These are phyloP conservation scores for Hibiscus trionum DNA, from an alignment of 345 rosid species.

Conservation along the genomic window DNA sequence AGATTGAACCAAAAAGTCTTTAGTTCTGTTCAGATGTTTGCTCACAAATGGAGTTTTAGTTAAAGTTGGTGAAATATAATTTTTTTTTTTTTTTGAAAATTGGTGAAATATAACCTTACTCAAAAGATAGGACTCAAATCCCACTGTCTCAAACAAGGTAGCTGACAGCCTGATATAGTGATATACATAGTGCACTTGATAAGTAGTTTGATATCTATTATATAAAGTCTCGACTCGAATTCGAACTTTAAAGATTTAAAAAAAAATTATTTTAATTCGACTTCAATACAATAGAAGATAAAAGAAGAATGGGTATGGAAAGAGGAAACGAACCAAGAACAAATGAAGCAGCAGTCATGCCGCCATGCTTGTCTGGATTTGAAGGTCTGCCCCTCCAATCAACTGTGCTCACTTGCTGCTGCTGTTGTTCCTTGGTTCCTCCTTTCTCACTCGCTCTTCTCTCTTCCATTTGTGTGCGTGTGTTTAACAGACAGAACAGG, in stretches of 20 bases:
- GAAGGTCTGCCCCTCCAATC: constrained; percentile 93
- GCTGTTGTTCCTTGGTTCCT: constrained; percentile 10
- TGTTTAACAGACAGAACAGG: not conserved
- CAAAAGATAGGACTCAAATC: not conserved
- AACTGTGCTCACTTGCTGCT: constrained; percentile 32
- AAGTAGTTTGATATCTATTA: not conserved
- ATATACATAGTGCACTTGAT: not conserved
- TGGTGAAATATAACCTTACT: too few species aligned
- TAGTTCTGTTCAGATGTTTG: too few species aligned
- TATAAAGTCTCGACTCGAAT: too few species aligned
- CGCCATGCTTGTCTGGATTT: constrained; percentile 73
- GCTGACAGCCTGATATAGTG: too few species aligned
- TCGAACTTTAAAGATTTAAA: too few species aligned
- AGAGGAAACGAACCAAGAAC: constrained; percentile 56
- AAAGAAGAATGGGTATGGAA: not conserved
- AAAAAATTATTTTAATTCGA: not conserved
- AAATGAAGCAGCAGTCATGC: constrained; percentile 77
- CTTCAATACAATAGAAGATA: not conserved
- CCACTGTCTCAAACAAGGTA: not conserved
- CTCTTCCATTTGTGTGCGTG: constrained; percentile 23
- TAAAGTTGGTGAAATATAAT: too few species aligned
- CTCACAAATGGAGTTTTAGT: too few species aligned
- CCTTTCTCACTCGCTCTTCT: constrained; percentile 20
- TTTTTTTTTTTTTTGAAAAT: too few species aligned
- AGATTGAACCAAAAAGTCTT: too few species aligned